These are phyloP conservation scores for Epicoccum sorghinum DNA, from an alignment of 2,329 filamentous ascomycete genomes.

Conservation along the genomic window DNA sequence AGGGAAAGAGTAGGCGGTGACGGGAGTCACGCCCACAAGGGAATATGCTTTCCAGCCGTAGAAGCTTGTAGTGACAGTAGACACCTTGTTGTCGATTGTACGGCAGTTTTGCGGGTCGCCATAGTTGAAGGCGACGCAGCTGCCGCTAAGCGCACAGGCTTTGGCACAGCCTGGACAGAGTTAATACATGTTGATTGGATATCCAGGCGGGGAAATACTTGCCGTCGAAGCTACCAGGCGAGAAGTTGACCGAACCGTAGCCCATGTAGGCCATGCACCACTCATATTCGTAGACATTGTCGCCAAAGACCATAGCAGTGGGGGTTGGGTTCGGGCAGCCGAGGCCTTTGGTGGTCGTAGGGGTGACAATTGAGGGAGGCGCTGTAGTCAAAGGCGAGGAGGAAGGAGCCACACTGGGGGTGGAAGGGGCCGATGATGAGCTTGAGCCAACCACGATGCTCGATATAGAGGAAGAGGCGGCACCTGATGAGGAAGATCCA, in stretches of 20 bases:
- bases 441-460: not conserved
- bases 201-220: not conserved
- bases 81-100: not conserved
- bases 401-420: not conserved
- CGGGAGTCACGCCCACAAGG: not conserved
- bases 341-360: not conserved
- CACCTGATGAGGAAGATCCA: not conserved
- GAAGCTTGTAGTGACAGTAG: not conserved
- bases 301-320: not conserved
- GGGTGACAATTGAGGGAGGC: not conserved
- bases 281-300: not conserved
- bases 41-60: not conserved
- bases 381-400: not conserved
- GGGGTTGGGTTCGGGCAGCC: not conserved
- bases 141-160: not conserved
- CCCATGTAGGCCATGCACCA: not conserved
- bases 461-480: not conserved
- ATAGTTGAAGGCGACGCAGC: not conserved
- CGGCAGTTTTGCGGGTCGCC: not conserved
- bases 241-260: not conserved
- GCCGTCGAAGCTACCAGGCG: not conserved
- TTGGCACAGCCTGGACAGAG: not conserved
- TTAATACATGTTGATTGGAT: not conserved
- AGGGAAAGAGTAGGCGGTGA: not conserved
- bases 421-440: not conserved